Conservation (phyloP, 768 basidiomycete species). For the Amanita muscaria region DNA sequence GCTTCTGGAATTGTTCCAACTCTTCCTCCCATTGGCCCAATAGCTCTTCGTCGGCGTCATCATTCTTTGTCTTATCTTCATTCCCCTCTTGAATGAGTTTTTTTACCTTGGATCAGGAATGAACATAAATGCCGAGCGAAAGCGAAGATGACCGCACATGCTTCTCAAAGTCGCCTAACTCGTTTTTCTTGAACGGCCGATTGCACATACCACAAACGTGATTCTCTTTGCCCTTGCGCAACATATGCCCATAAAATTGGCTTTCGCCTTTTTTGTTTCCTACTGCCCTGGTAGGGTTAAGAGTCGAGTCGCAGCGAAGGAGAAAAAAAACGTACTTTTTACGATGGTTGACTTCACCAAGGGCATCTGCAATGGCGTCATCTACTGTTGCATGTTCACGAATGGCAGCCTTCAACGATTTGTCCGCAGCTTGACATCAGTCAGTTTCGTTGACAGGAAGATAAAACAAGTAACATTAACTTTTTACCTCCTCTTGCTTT, state of each 20-base stretch:
- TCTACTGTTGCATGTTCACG: slow-evolving; percentile 28
- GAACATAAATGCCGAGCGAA: slow-evolving; percentile 17
- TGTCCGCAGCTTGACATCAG: slow-evolving; percentile 37
- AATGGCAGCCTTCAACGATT: slow-evolving; percentile 28
- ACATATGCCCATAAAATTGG: slow-evolving; percentile 42
- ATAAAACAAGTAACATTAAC: slow-evolving; percentile 28
- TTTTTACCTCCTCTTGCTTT: slow-evolving; percentile 54
- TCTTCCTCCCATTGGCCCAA: slow-evolving; percentile 53
- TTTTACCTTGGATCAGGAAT: slow-evolving; percentile 33
- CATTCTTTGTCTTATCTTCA: slow-evolving; percentile 22
- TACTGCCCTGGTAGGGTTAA: slow-evolving; percentile 16
- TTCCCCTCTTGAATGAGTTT: slow-evolving; percentile 38
- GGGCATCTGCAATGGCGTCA: slow-evolving; percentile 39
- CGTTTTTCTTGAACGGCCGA: slow-evolving; percentile 47
- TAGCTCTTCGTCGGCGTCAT: slow-evolving; percentile 33
- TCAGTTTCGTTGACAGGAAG: neutral
- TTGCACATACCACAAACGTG: slow-evolving; percentile 73
- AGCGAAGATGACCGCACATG: slow-evolving; percentile 10
- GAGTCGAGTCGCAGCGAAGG: too few relatives aligned
- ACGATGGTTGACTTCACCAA: slow-evolving; percentile 31
- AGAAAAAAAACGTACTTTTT: slow-evolving; percentile 31
- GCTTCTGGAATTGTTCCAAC: slow-evolving; percentile 43
- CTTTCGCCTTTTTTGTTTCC: slow-evolving; percentile 23
- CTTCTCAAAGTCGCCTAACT: slow-evolving; percentile 23
- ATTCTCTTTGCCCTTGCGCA: slow-evolving; percentile 50